phyloP scores from a whole-genome alignment of 2,329 filamentous ascomycete species.

The Sporothrix mexicana region DNA sequence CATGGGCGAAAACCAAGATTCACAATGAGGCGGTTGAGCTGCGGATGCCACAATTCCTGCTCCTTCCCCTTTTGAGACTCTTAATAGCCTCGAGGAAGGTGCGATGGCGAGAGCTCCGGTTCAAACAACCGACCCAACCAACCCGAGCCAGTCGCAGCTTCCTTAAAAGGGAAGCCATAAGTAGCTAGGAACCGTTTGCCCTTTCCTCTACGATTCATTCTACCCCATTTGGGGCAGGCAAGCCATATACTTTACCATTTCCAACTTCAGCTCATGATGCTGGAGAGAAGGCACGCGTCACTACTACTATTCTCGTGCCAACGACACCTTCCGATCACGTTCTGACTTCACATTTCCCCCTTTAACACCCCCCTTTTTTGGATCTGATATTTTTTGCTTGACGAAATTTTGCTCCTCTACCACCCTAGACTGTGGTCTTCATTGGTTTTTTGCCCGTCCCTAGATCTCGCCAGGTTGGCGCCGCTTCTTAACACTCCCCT shows the following conservation, averaged over 20 bases:
- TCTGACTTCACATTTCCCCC: neutral
- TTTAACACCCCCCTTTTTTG: neutral
- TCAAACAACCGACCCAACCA: neutral
- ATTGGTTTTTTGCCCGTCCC: constrained; percentile 15
- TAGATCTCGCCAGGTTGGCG: neutral
- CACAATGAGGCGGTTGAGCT: too few relatives aligned
- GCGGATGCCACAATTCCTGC: neutral
- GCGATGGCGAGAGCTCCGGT: neutral
- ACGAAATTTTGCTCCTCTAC: neutral
- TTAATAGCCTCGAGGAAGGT: neutral
- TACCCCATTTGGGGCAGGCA: neutral
- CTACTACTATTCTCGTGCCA: neutral
- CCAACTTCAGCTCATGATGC: too few relatives aligned
- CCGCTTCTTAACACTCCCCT: neutral
- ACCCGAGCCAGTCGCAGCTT: neutral
- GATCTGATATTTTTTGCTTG: neutral
- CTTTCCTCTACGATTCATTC: neutral
- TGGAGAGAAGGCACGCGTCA: neutral
- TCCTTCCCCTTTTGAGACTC: neutral
- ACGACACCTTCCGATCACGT: neutral
- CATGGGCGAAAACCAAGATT: neutral
- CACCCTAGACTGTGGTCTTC: neutral
- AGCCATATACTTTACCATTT: neutral
- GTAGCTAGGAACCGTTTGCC: neutral
- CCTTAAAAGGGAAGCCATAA: neutral